Percentiles rank a stretch among this genome's conserved stretches.
Evolutionary conservation across 2,329 filamentous ascomycete species (phyloP).

Genomic region (Chrysoporthe puriensis): DNA sequence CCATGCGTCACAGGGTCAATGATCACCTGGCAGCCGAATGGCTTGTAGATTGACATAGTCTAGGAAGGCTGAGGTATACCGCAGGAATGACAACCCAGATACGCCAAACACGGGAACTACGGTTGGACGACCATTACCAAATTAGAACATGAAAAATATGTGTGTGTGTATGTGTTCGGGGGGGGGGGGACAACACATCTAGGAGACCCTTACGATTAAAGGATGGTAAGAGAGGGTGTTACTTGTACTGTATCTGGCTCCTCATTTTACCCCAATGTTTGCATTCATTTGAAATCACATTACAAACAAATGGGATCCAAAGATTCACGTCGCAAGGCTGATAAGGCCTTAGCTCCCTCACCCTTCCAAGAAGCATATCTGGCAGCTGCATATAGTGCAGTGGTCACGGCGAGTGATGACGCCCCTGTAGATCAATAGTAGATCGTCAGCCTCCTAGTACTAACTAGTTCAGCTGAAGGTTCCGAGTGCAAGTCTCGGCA

Average conservation of each 20-base stretch:
- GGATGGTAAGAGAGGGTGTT: too few relatives aligned
- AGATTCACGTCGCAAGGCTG: neutral
- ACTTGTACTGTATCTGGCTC: neutral
- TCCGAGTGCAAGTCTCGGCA: conserved; percentile 30
- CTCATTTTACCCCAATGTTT: neutral
- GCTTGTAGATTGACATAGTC: neutral
- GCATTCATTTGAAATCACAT: neutral
- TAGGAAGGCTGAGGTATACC: too few relatives aligned
- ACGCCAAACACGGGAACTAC: neutral
- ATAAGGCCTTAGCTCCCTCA: neutral
- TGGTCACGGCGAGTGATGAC: neutral
- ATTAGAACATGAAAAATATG: neutral
- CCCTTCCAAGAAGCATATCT: neutral
- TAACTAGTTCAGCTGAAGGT: conserved; percentile 23
- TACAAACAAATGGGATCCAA: neutral
- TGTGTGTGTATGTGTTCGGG: neutral
- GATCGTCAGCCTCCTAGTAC: conserved; percentile 27
- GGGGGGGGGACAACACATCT: neutral
- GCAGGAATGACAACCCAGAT: neutral
- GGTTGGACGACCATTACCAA: neutral
- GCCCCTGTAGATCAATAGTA: conserved; percentile 30
- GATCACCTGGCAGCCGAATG: conserved; percentile 50
- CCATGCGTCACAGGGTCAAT: conserved; percentile 64
- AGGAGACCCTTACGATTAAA: neutral
- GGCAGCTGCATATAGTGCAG: conserved; percentile 5